Base-by-base conservation (phyloP, 1,284 basidiomycete species). In the Nidula niveotomentosa region DNA sequence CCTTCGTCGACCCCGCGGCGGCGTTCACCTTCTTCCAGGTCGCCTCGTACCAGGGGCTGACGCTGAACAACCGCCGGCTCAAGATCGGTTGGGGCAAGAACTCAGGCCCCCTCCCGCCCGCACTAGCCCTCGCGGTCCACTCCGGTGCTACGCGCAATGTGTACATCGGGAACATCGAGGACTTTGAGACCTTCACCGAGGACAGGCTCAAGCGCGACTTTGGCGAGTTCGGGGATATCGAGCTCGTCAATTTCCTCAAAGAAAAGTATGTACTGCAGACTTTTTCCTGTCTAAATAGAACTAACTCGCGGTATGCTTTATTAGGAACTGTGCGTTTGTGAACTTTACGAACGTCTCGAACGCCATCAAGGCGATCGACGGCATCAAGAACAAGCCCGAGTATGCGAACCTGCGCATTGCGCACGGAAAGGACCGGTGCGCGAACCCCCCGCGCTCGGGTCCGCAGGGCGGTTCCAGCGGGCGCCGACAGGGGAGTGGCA, bases 11-110 rank as follows among this genome's bases (percentile, higher is more conserved):
- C 66, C 89, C 93, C 12, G 86, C 87, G 1, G 91, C 92, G 51
- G 94, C 95, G 2, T 89, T 93, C 64, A 90, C 90, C 12, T 96
- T 98, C 79, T 94, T 86, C 83, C 91, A 95, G 66, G 88, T 93
- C 41, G 92, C 93, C 8, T 88, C 89, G 2, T 90, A 87, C 68
- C 90, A 94, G 65, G 93, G 94, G 8, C 77, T 98, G 56, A 92
- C 89, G 18, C 79, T 97, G 60, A 94, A 93, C 76, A 93, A 93
- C 71, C 88, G 94, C 50, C 86, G 93, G 15, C 81, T 97, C 56
- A 96, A 96, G 77, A 86, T 96, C 60, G 94, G 94, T 48, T 98
- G 95, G 95, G 95, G 94, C 59, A 95, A 94, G 80, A 90, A 91
- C 67, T 86, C 90, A 33, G 91, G 93, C 2, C 89, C 94, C 30